These are phyloP conservation scores for Sporothrix globosa DNA, from an alignment of 2,329 filamentous ascomycete species.

Conservation along the genomic window DNA sequence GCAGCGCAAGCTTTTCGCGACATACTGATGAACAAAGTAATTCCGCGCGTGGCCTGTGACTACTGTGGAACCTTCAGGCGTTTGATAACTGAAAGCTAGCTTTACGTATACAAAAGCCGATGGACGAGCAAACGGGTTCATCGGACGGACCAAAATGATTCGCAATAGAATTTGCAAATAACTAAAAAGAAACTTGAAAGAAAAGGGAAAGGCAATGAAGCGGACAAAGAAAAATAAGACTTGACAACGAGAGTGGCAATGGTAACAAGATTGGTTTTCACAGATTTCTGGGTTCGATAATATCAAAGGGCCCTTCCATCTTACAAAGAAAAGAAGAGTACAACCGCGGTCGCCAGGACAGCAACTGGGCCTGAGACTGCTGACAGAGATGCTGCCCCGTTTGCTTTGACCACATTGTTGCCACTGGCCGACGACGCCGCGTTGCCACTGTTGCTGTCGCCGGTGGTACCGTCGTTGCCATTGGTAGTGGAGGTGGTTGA, in stretches of 20 bases:
- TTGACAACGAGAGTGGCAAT: background rate
- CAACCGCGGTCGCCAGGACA: background rate
- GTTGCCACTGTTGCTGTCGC: conserved; percentile 2
- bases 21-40: too few relatives aligned
- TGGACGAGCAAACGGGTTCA: background rate
- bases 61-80: background rate
- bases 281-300: too few relatives aligned
- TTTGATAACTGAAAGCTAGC: background rate
- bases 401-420: conserved; percentile 8
- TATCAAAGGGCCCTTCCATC: too few relatives aligned
- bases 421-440: background rate
- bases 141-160: background rate
- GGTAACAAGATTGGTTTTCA: background rate
- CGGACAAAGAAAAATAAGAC: background rate
- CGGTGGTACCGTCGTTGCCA: background rate
- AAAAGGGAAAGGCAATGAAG: background rate
- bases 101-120: background rate
- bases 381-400: background rate
- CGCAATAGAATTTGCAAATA: background rate
- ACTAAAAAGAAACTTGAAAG: background rate
- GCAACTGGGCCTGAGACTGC: background rate
- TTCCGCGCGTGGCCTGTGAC: background rate
- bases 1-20: background rate
- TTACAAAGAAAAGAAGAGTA: conserved; percentile 20
- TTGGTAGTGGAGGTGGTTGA: background rate